Evolutionary conservation across 805 yeast genomes (phyloP), one percentile per base, ranked within the genome.

Genomic region (Saccharomycopsis oosterbeekiorum): DNA sequence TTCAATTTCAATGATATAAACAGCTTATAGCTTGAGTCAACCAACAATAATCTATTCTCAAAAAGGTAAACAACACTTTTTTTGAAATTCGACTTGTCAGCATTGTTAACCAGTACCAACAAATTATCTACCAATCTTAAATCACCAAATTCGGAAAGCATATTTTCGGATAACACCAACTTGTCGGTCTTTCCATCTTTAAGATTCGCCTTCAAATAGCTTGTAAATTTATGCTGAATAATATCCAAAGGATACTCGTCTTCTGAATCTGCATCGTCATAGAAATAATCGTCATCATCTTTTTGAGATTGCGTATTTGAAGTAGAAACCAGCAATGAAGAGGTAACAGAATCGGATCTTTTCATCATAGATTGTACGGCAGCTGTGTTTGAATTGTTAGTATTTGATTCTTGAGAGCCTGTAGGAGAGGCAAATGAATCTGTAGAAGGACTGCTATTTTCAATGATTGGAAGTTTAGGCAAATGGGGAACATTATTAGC

Each of bases 41-140:
- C 43, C 11, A 61, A 11, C 36, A 63, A 56, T 17, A 63, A 50
- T 24, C 62, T 29, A 9, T 24, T 21, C 36, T 59, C 55, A 53
- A 63, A 63, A 10, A 63, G 55, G 36, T 41, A 61, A 34, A 61
- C 62, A 15, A 57, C 43, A 17, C 29, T 61, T 26, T 55, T 57
- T 10, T 36, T 15, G 24, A 59, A 62, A 2, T 50, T 55, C 4
- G 47, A 17, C 29, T 59, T 17, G n/a, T 59, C 60, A 37, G 55
- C 47, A 19, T 53, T 40, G 26, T 59, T 61, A 15, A 59, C 26
- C 10, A 59, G 55, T 14, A 63, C 56, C 21, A 50, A 15, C 26
- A 63, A 41, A 15, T 40, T 41, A 26, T 63, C 65, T 6, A 63
- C 65, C 26, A 63, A 50, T n/a, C 65, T 26, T 14, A 63, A 42